phyloP scores from a whole-genome alignment of 176 grass and related monocot genomes.

The Tillandsia leiboldiana region DNA sequence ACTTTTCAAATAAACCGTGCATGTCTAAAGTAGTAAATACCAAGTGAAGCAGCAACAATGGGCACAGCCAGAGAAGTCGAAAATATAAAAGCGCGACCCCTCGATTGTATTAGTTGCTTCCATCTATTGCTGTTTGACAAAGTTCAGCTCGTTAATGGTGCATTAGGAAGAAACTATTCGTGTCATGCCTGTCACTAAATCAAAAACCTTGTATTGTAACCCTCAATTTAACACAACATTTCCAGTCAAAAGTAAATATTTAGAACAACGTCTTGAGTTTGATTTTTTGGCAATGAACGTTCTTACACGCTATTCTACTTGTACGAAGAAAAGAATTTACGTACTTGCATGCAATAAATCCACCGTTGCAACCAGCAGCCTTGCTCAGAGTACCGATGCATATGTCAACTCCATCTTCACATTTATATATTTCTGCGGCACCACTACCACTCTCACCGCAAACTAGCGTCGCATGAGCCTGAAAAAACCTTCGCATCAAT shows the following conservation, averaged over 20 bases:
- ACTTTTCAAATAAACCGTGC: neutral
- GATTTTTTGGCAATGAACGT: neutral
- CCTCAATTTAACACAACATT: too few relatives aligned
- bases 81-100: constrained; percentile 90
- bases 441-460: constrained; percentile 85
- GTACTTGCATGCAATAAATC: constrained; percentile 89
- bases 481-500: constrained; percentile 19
- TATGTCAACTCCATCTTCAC: constrained; percentile 81
- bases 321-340: neutral
- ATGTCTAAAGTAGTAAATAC: constrained; percentile 27
- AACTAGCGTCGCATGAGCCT: constrained; percentile 92
- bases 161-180: neutral
- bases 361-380: constrained; percentile 68
- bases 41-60: constrained; percentile 65
- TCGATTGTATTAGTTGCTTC: constrained; percentile 81
- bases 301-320: neutral
- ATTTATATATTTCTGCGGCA: constrained; percentile 47
- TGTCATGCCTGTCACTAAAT: too few relatives aligned
- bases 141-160: constrained; percentile 7
- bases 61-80: constrained; percentile 77
- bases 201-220: too few relatives aligned
- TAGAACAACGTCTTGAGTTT: too few relatives aligned
- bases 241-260: too few relatives aligned
- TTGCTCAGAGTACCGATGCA: constrained; percentile 85
- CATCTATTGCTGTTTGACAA: constrained; percentile 60